phyloP scores from a whole-genome alignment of 208 protist genomes.

The Novymonas esmeraldas region DNA sequence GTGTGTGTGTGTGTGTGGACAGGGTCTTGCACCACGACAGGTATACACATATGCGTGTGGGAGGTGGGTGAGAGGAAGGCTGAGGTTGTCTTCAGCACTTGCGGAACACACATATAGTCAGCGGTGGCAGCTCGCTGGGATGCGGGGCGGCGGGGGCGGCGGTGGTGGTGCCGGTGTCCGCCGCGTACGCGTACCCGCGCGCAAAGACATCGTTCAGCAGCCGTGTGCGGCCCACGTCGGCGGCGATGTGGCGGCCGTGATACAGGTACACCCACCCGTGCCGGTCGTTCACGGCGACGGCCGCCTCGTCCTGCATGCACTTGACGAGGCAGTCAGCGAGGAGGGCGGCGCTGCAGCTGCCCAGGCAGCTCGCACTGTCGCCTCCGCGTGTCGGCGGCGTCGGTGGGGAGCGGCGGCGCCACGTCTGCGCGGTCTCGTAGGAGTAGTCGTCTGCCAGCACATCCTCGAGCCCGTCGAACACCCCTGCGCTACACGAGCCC shows the following conservation, averaged over 20 bases:
- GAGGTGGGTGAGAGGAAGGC: neutral
- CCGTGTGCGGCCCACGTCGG: slow-evolving; percentile 14
- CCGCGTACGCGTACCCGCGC: slow-evolving; percentile 1
- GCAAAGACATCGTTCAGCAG: slow-evolving; percentile 26
- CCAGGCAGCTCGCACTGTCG: slow-evolving; percentile 9
- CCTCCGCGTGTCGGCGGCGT: neutral
- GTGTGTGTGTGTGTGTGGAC: neutral
- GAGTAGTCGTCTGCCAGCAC: slow-evolving; percentile 9
- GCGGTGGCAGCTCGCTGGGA: neutral
- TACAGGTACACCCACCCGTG: slow-evolving; percentile 40
- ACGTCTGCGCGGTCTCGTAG: slow-evolving; percentile 23
- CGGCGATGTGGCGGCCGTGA: slow-evolving; percentile 27
- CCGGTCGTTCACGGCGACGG: slow-evolving; percentile 25
- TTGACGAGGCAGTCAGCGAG: slow-evolving; percentile 38
- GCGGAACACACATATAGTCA: slow-evolving; percentile 39
- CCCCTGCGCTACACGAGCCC: neutral
- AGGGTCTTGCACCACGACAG: neutral
- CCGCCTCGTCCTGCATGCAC: slow-evolving; percentile 37
- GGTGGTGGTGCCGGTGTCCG: too few relatives aligned
- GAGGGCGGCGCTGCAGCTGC: slow-evolving; percentile 24
- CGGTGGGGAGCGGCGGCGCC: slow-evolving; percentile 12
- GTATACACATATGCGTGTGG: neutral
- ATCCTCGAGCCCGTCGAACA: neutral
- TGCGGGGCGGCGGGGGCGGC: neutral
- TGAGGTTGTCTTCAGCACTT: too few relatives aligned